phyloP scores from a whole-genome alignment of 2,329 filamentous ascomycete genomes.

The Penicillium sp. region DNA sequence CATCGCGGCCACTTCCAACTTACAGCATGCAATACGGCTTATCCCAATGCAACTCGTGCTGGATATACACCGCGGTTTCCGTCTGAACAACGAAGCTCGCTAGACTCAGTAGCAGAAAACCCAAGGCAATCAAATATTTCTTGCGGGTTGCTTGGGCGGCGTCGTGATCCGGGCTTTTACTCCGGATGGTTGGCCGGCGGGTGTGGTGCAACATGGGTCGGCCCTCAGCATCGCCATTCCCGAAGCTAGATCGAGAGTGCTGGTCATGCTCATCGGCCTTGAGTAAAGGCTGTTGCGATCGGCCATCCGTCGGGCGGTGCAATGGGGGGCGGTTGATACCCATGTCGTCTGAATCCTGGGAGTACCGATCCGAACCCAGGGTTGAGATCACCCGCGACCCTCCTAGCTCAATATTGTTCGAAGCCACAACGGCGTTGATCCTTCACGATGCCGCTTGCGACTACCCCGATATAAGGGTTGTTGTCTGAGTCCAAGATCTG shows the following conservation, averaged over 20 bases:
- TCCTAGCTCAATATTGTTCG: conserved; percentile 26
- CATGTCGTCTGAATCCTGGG: conserved; percentile 45
- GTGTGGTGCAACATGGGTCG: conserved; percentile 44
- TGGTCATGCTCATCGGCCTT: conserved; percentile 45
- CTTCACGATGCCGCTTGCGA: neutral
- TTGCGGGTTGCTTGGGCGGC: conserved; percentile 66
- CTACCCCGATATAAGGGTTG: neutral
- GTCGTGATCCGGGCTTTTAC: conserved; percentile 67
- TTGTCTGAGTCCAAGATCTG: neutral
- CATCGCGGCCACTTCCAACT: conserved; percentile 30
- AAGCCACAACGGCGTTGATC: conserved; percentile 32
- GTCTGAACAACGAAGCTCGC: conserved; percentile 91
- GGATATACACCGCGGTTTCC: conserved; percentile 91
- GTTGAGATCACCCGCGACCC: conserved; percentile 25
- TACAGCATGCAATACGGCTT: conserved; percentile 99
- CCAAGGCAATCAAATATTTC: conserved; percentile 81
- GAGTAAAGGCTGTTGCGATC: conserved; percentile 55
- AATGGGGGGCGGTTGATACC: conserved; percentile 47
- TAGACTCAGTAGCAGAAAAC: conserved; percentile 79
- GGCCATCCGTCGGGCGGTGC: conserved; percentile 49
- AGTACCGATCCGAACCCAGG: conserved; percentile 38
- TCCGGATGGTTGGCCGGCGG: conserved; percentile 68
- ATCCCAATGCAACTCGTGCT: conserved; percentile 87
- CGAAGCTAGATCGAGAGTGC: conserved; percentile 31
- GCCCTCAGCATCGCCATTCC: conserved; percentile 33